Percentiles rank a stretch among this genome's conserved stretches.
Evolutionary conservation across 2,329 filamentous ascomycete species (phyloP).

Genomic region (Nothomitra cinnamomea): DNA sequence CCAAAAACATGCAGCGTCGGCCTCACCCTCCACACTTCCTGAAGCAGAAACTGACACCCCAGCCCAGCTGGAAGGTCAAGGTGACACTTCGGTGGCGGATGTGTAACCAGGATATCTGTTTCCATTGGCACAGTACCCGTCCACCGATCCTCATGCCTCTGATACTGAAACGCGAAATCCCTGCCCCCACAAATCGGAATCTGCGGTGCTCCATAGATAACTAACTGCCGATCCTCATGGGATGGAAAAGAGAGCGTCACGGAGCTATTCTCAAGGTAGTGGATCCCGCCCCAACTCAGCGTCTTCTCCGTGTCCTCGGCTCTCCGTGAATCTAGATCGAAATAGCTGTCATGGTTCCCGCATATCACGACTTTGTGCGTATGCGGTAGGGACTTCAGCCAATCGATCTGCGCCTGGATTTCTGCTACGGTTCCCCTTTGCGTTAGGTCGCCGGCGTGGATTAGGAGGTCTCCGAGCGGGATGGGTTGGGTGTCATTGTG

Average conservation of each 20-base stretch:
- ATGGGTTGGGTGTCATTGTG: slow-evolving; percentile 50
- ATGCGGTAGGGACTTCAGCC: slow-evolving; percentile 60
- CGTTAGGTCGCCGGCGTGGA: slow-evolving; percentile 78
- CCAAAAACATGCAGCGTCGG: slow-evolving; percentile 71
- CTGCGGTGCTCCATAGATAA: slow-evolving; percentile 66
- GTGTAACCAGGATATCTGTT: slow-evolving; percentile 66
- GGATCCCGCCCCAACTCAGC: slow-evolving; percentile 49
- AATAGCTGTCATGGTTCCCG: slow-evolving; percentile 81
- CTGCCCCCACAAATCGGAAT: slow-evolving; percentile 58
- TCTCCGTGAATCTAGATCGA: slow-evolving; percentile 48
- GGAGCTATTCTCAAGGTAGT: slow-evolving; percentile 58
- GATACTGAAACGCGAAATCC: slow-evolving; percentile 66
- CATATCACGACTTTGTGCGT: slow-evolving; percentile 64
- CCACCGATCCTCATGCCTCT: slow-evolving; percentile 50
- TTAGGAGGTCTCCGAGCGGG: slow-evolving; percentile 65
- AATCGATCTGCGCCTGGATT: slow-evolving; percentile 72
- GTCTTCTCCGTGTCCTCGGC: slow-evolving; percentile 36
- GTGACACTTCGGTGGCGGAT: slow-evolving; percentile 61
- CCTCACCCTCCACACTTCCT: slow-evolving; percentile 56
- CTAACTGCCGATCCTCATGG: slow-evolving; percentile 38
- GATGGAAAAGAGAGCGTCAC: slow-evolving; percentile 42
- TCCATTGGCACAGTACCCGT: slow-evolving; percentile 49
- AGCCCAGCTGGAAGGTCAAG: slow-evolving; percentile 44
- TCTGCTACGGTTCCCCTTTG: slow-evolving; percentile 53
- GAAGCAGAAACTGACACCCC: slow-evolving; percentile 53